These are phyloP conservation scores for Kondoa malvinella DNA, from an alignment of 768 basidiomycete genomes.

Conservation along the genomic window DNA sequence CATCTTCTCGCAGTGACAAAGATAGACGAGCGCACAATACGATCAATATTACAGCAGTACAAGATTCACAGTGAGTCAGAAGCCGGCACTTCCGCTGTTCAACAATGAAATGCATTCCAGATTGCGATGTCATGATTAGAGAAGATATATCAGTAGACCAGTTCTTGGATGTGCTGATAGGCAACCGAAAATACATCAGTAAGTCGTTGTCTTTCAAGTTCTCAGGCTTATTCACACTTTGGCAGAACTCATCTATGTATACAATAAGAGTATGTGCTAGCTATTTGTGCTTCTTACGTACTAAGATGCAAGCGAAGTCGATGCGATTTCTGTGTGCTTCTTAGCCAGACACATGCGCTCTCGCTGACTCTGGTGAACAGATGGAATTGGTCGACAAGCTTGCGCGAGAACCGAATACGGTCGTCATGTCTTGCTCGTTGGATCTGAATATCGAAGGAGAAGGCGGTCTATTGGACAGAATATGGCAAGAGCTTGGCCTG, in stretches of 20 bases:
- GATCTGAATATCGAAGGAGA: constrained; percentile 51
- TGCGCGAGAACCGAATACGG: constrained; percentile 59
- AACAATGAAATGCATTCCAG: too few species aligned
- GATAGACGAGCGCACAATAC: constrained; percentile 86
- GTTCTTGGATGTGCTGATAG: constrained; percentile 95
- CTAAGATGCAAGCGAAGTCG: constrained; percentile 12
- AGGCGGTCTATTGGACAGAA: not conserved
- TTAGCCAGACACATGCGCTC: too few species aligned
- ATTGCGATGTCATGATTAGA: constrained; percentile 91
- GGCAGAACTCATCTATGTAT: constrained; percentile 37
- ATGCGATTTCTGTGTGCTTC: constrained; percentile 33
- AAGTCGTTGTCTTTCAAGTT: too few species aligned
- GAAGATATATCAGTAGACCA: constrained; percentile 79
- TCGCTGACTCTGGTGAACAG: too few species aligned
- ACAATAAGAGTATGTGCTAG: constrained; percentile 71
- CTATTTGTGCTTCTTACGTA: not conserved
- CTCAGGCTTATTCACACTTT: too few species aligned
- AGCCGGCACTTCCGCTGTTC: too few species aligned
- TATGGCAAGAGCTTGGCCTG: constrained; percentile 42
- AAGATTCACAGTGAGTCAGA: constrained; percentile 23
- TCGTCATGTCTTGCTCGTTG: constrained; percentile 96
- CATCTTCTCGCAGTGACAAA: constrained; percentile 43
- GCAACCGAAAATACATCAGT: constrained; percentile 85
- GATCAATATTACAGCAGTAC: constrained; percentile 71
- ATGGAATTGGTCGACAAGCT: constrained; percentile 51